Evolutionary conservation across 2,329 filamentous ascomycete species (phyloP).

Genomic region (Pseudocercospora ulei): DNA sequence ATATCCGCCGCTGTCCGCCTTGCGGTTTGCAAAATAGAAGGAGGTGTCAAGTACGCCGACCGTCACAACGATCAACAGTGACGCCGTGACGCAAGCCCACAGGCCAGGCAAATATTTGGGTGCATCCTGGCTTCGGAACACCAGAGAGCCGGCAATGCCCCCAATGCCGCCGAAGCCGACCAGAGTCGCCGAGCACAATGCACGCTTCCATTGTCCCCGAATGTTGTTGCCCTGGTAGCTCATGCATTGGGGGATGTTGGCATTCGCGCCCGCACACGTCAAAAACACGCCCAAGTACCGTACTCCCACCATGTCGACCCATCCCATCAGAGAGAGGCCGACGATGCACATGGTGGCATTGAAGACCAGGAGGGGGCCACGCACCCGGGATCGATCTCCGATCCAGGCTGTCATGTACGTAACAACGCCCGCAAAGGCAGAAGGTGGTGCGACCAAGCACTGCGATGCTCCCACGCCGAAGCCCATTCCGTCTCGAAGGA

Average conservation of each 20-base stretch:
- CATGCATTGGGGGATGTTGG: constrained; percentile 63
- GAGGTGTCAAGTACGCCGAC: constrained; percentile 19
- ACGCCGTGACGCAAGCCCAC: constrained; percentile 24
- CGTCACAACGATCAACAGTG: constrained; percentile 22
- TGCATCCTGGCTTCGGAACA: constrained; percentile 22
- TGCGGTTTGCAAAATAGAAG: constrained; percentile 23
- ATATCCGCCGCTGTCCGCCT: constrained; percentile 18
- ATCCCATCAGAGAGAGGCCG: constrained; percentile 27
- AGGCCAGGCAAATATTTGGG: constrained; percentile 24
- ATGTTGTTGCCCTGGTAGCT: constrained; percentile 81
- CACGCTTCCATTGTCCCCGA: constrained; percentile 76
- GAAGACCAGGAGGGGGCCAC: constrained; percentile 28
- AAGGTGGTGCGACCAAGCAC: constrained; percentile 33
- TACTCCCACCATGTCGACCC: constrained; percentile 20
- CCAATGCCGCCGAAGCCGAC: constrained; percentile 55
- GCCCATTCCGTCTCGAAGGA: constrained; percentile 30
- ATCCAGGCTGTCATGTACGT: constrained; percentile 26
- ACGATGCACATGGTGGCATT: constrained; percentile 26
- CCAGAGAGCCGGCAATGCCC: constrained; percentile 20
- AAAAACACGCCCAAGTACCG: constrained; percentile 65
- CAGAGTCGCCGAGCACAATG: constrained; percentile 63
- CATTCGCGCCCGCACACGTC: constrained; percentile 64
- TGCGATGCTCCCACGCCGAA: constrained; percentile 27
- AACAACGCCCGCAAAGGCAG: constrained; percentile 32
- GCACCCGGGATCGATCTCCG: constrained; percentile 29